phyloP scores from a whole-genome alignment of 2,329 filamentous ascomycete species.

The Trichophyton equinum region DNA sequence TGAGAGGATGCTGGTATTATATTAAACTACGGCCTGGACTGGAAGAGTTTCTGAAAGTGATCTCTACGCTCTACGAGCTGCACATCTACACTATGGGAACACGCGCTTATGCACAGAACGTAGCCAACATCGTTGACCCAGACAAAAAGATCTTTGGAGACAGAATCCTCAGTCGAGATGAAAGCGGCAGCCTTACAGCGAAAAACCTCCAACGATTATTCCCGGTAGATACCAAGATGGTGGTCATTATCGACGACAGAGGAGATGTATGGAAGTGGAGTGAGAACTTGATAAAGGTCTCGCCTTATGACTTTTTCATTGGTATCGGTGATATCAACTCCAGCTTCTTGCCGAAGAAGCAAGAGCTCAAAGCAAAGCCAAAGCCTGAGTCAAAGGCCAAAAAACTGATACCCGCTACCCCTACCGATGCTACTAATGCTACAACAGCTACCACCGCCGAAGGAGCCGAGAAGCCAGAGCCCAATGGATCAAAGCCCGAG shows the following conservation, averaged over 20 bases:
- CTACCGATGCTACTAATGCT: background rate
- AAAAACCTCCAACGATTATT: conserved; percentile 88
- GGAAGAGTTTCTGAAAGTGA: conserved; percentile 61
- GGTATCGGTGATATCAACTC: conserved; percentile 98
- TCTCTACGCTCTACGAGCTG: conserved; percentile 76
- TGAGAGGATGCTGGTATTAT: conserved; percentile 83
- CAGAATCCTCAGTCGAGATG: conserved; percentile 88
- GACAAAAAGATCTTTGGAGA: conserved; percentile 82
- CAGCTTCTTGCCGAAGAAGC: conserved; percentile 77
- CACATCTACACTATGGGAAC: conserved; percentile 99
- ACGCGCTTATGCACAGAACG: conserved; percentile 82
- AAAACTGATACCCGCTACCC: conserved; percentile 10
- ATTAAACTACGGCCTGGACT: conserved; percentile 92
- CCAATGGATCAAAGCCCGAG: conserved; percentile 22
- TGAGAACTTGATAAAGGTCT: conserved; percentile 85
- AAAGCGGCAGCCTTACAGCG: conserved; percentile 82
- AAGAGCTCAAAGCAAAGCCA: conserved; percentile 38
- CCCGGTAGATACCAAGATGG: conserved; percentile 96
- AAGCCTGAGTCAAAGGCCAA: conserved; percentile 18
- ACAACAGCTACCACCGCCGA: background rate
- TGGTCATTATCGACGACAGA: conserved; percentile 94
- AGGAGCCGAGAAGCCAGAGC: conserved; percentile 17
- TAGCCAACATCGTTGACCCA: conserved; percentile 86
- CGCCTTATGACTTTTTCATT: conserved; percentile 93
- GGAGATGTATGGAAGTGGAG: conserved; percentile 94